Evolutionary conservation across 1,284 basidiomycete genomes (phyloP), one percentile per base, ranked within the genome.

Genomic region (Malassezia japonica): DNA sequence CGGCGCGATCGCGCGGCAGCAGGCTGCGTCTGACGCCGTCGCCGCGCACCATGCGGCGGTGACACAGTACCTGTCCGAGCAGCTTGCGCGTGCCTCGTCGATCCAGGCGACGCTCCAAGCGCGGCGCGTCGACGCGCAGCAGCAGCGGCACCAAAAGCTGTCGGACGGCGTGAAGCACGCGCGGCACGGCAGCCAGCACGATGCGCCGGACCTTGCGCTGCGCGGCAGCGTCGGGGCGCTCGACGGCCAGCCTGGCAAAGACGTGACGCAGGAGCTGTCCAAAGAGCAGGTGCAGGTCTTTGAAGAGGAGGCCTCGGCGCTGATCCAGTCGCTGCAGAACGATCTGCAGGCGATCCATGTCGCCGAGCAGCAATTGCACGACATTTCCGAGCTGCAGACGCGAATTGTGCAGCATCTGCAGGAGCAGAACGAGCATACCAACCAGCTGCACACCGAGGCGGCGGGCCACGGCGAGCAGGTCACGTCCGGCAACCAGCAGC

Each of bases 311-410:
- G 89, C 91, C 60, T 85, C 86, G 27, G 82, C 81, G 56, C 83
- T 92, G 48, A 75, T 92, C 48, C 82, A 83, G 60, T 80, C 80
- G 37, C 84, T 87, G 24, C 85, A 90, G 70, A 82, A 86, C 61
- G 86, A 85, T 13, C 77, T 92, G 21, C 84, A 83, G 60, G 83
- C 86, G 5, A 84, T 92, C 43, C 85, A 89, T 70, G 83, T 85
- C 70, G 89, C 89, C 18, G 89, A 92, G 71, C 81, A 84, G 39
- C 82, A 86, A 36, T 75, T 92, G 55, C 79, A 87, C 77, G 89
- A 91, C 69, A 94, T 94, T 65, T 86, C 86, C 66, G 81, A 85
- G 38, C 76, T 94, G 53, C 88, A 94, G 76, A 84, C 85, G 75
- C 85, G 91, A 74, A 79, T 94, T 59, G 81, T 90, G 49, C 78